phyloP scores from a whole-genome alignment of 2,329 filamentous ascomycete species.

The Coniochaeta pulveracea region DNA sequence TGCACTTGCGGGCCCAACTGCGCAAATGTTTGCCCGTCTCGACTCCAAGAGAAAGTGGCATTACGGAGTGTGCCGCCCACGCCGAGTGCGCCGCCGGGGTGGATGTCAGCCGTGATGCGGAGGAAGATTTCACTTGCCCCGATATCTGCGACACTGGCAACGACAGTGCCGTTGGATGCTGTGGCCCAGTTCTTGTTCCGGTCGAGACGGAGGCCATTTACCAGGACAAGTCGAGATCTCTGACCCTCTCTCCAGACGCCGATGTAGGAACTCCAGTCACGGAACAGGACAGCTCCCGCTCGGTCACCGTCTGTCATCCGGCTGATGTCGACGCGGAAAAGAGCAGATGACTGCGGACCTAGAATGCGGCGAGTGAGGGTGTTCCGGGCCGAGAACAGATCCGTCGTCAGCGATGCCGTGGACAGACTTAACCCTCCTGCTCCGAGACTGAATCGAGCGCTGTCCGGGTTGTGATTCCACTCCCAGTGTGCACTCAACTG shows the following conservation, averaged over 20 bases:
- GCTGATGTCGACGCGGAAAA: conserved; percentile 1
- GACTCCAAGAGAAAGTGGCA: not conserved
- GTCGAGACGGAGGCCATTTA: not conserved
- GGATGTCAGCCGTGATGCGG: not conserved
- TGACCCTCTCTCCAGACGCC: not conserved
- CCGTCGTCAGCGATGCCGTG: not conserved
- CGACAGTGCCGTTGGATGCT: not conserved
- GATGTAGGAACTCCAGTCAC: conserved; percentile 1
- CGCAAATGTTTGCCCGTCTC: not conserved
- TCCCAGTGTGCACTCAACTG: not conserved
- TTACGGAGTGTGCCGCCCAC: conserved; percentile 1
- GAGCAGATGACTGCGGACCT: not conserved
- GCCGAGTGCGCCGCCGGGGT: not conserved
- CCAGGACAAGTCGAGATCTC: not conserved
- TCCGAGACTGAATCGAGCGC: not conserved
- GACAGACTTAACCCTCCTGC: not conserved
- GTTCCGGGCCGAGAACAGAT: not conserved
- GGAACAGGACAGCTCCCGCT: not conserved
- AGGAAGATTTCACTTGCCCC: conserved; percentile 1
- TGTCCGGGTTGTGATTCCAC: conserved; percentile 1
- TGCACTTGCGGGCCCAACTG: conserved; percentile 1
- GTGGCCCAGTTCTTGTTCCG: not conserved
- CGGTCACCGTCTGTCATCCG: not conserved
- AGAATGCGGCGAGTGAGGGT: not conserved
- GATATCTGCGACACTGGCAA: not conserved